These are phyloP conservation scores for Aspergillus ellipticus DNA, from an alignment of 495 filamentous ascomycete species.

Conservation along the genomic window DNA sequence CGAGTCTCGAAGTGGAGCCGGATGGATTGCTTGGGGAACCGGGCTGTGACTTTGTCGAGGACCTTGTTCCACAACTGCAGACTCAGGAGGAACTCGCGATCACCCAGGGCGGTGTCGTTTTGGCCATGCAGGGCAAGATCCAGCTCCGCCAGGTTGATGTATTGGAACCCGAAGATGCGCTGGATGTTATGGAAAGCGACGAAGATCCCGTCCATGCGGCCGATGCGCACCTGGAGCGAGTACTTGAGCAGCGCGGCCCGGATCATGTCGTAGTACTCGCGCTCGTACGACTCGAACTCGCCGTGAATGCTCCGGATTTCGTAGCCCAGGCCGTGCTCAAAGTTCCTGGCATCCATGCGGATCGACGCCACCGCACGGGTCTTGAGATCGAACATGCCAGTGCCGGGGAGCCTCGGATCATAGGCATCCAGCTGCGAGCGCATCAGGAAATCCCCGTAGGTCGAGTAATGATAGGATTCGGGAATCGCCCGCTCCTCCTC, in stretches of 20 bases:
- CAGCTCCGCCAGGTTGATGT: slow-evolving; percentile 82
- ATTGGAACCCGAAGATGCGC: slow-evolving; percentile 97
- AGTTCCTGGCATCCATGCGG: slow-evolving; percentile 74
- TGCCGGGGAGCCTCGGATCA: slow-evolving; percentile 80
- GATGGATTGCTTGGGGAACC: slow-evolving; percentile 68
- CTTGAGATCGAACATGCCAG: slow-evolving; percentile 96
- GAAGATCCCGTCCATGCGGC: slow-evolving; percentile 97
- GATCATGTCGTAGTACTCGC: slow-evolving; percentile 97
- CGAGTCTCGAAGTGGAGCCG: slow-evolving; percentile 86
- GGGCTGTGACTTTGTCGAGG: slow-evolving; percentile 66
- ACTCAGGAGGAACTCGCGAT: slow-evolving; percentile 82
- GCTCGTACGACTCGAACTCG: slow-evolving; percentile 83
- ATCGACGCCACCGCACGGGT: slow-evolving; percentile 87
- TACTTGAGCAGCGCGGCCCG: slow-evolving; percentile 94
- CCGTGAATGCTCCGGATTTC: slow-evolving; percentile 75
- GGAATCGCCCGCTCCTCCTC: slow-evolving; percentile 62
- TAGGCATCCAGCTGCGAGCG: slow-evolving; percentile 93
- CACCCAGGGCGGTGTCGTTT: slow-evolving; percentile 60
- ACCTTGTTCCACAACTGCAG: slow-evolving; percentile 72
- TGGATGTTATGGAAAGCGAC: slow-evolving; percentile 96
- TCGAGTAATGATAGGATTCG: slow-evolving; percentile 86
- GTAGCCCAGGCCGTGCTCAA: slow-evolving; percentile 76
- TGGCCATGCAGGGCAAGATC: slow-evolving; percentile 79
- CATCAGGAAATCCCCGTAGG: slow-evolving; percentile 86
- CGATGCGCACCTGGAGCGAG: slow-evolving; percentile 91